Conservation (phyloP, 305 asterid genomes). For the Fraxinus greggii region DNA sequence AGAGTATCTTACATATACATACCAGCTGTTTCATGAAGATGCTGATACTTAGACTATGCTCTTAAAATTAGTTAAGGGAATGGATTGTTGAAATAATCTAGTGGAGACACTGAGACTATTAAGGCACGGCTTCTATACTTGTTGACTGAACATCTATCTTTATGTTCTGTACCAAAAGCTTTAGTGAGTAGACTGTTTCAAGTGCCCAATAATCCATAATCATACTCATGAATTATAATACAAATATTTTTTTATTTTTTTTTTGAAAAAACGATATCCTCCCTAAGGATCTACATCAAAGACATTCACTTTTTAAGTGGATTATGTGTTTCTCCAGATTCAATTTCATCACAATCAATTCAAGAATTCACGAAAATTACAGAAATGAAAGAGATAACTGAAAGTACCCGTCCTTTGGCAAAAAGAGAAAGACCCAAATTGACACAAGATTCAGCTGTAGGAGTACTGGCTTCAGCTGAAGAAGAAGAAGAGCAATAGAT, state of each 20-base stretch:
- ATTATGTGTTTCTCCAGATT: neutral
- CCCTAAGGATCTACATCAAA: neutral
- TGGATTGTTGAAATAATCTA: neutral
- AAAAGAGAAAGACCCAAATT: constrained; percentile 79
- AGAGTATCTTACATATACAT: neutral
- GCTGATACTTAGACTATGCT: neutral
- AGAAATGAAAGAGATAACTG: neutral
- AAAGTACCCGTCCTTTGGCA: constrained; percentile 84
- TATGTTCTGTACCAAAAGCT: neutral
- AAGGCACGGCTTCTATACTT: neutral
- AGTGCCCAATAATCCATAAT: neutral
- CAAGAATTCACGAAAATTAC: neutral
- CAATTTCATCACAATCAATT: neutral
- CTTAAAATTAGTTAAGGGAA: neutral
- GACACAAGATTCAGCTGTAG: constrained; percentile 83
- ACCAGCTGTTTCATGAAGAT: neutral
- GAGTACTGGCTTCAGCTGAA: constrained; percentile 45
- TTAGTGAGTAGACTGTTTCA: neutral
- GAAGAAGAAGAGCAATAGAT: constrained; percentile 51
- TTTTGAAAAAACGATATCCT: neutral
- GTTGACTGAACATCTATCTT: neutral
- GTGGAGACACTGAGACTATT: neutral
- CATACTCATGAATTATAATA: neutral
- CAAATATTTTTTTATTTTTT: neutral
- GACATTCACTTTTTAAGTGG: neutral